phyloP scores from a whole-genome alignment of 805 yeast genomes.

The Kluyveromyces lactis region DNA sequence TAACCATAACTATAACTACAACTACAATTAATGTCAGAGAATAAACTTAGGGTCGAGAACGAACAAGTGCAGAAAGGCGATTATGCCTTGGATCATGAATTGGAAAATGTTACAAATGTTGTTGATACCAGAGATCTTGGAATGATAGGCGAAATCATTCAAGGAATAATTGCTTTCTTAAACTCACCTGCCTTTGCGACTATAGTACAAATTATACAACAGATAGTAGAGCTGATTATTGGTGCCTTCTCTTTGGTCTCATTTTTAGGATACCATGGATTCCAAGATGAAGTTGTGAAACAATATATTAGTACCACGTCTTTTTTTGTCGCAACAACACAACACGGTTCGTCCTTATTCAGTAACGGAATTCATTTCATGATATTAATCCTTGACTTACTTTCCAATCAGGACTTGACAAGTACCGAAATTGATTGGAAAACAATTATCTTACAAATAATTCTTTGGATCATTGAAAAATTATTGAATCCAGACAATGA shows the following conservation, averaged over 20 bases:
- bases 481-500: background rate
- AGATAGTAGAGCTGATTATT: constrained; percentile 3
- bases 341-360: background rate
- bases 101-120: background rate
- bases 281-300: constrained; percentile 1
- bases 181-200: constrained; percentile 4
- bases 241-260: constrained; percentile 2
- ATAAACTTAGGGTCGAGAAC: no score
- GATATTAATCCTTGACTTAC: background rate
- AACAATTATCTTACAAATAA: constrained; percentile 1
- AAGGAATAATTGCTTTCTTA: background rate
- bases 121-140: background rate
- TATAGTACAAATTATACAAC: constrained; percentile 1
- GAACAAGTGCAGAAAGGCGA: no score
- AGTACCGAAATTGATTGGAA: constrained; percentile 1
- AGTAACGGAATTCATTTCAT: background rate
- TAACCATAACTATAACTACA: no score
- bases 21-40: no score
- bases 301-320: constrained; percentile 1
- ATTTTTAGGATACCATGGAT: constrained; percentile 4
- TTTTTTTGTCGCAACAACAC: constrained; percentile 1
- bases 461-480: constrained; percentile 2
- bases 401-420: background rate
- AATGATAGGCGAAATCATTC: background rate
- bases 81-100: background rate